Base-by-base conservation (phyloP, 176 grass and related monocot genomes). In the Alopecurus myosuroides region DNA sequence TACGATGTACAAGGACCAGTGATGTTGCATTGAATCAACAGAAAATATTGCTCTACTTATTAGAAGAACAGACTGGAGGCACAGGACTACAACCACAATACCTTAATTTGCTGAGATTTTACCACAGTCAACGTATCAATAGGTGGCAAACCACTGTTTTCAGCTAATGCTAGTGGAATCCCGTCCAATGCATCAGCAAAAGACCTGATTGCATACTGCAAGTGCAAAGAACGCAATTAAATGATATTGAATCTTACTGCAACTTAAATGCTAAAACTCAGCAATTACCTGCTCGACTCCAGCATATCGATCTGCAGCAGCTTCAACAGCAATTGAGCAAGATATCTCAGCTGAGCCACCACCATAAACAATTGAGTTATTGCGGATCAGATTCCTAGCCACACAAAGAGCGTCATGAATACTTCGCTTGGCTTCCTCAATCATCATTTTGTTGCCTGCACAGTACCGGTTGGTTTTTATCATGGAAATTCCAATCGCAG, bases 391-490 rank as follows among this genome's bases (percentile, higher is more conserved):
- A 94, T 98, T 98, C 64, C 93, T 98, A 9, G 95, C 93, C 51
- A 95, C 93, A 75, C 93, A 98, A 62, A 93, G 87, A 77, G 93
- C 83, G 51, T 98, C 91, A 44, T 93, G 95, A 70, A 95, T 25
- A 90, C 91, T 98, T 65, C 93, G 77, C 84, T 98, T 98, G 25
- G 95, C 91, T 70, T 98, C 93, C 62, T 98, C 93, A 85, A 95
- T 93, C 52, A 98, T 83, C 95, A 98, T 95, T 79, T 98, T 95
- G 80, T 95, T 95, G 56, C 95, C 95, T 98, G 72, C 28, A 81
- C 0, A 52, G 25, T 28, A 79, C 25, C 19, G n/a, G 78, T 29
- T 67, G 68, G 6, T 66, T 49, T 33, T 37, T 52, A 63, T 61
- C 11, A 40, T 22, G 70, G 18, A 74, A 65, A 42, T 7, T 87